Conservation (phyloP, 768 basidiomycete species). For the Terana coerulea region DNA sequence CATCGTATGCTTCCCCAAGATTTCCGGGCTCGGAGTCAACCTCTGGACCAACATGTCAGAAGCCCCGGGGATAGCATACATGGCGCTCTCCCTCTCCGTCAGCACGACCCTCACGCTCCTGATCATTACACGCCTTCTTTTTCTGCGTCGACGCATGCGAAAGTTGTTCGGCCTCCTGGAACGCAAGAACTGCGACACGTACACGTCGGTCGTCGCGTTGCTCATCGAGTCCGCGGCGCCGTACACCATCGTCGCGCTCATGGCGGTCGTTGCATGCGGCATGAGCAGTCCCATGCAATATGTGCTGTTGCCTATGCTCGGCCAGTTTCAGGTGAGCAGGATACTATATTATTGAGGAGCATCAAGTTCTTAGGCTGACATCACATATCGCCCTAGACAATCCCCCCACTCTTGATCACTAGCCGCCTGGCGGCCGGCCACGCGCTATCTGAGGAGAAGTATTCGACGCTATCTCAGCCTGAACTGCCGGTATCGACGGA, state of each 20-base stretch:
- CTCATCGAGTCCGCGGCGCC: slow-evolving; percentile 21
- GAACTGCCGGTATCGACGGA: too few species aligned
- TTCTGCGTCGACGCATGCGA: slow-evolving; percentile 2
- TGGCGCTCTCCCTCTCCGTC: slow-evolving; percentile 18
- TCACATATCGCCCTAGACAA: slow-evolving; percentile 12
- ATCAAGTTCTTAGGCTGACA: too few species aligned
- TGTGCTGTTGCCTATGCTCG: slow-evolving; percentile 21
- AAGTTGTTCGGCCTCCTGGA: background rate
- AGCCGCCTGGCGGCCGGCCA: slow-evolving; percentile 16
- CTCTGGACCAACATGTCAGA: slow-evolving; percentile 16
- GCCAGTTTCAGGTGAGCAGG: slow-evolving; percentile 23
- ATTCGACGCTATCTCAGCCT: background rate
- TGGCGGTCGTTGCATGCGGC: slow-evolving; percentile 18
- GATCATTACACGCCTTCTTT: slow-evolving; percentile 18
- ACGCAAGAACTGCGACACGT: background rate
- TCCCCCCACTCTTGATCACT: slow-evolving; percentile 20
- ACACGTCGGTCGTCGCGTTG: slow-evolving; percentile 18
- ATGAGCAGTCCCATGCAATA: slow-evolving; percentile 18
- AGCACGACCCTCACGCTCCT: slow-evolving; percentile 18
- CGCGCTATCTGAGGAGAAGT: slow-evolving; percentile 9
- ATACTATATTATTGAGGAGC: too few species aligned
- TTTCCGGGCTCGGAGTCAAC: slow-evolving; percentile 11
- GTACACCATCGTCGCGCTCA: slow-evolving; percentile 17
- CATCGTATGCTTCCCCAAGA: slow-evolving; percentile 5
- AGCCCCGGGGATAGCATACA: slow-evolving; percentile 17